Base-by-base conservation (phyloP, 2,329 filamentous ascomycete genomes). In the Fusarium caatingaense region DNA sequence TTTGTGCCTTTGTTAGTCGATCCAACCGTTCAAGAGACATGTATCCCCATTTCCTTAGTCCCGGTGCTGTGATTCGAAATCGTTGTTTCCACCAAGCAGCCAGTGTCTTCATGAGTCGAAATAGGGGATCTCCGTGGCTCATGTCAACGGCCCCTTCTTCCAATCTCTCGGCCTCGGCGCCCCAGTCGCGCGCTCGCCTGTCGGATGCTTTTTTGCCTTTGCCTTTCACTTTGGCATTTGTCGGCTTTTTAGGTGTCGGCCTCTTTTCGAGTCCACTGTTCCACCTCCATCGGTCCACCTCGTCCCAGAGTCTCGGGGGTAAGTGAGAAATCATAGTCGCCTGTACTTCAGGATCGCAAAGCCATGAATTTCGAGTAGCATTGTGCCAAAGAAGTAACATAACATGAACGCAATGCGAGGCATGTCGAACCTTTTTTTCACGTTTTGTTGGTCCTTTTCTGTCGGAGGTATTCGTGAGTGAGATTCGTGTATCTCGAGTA, bases 311-410 rank as follows among this genome's bases (percentile, higher is more conserved):
- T 8, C 87, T 86, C 0, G 88, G 84, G 0, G 92, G 86, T 9
- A 97, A 74, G 60, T 93, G 90, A n/a, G 89, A 88, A 6, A 96
- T 84, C 76, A 98, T 84, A 18, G 90, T 91, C 13, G 89, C 88
- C 66, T 96, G 93, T 1, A 97, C 85, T 66, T 92, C 88, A 6
- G 86, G 79, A 73, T 98, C 92, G 72, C 93, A 93, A 21, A 94
- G 81, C 91, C 95, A 98, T 0, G 88, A 85, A 77, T 98, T 98
- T 44, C 93, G 89, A 16, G 96, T 80, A 1, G 93, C 88, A 76
- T 98, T 98, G 78, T 98, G 94, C 86, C 92, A 98, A 64, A 99
- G 86, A 18, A 99, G 83, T 55, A 90, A 88, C 77, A 97, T 90
- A 3, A 98, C 94, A 79, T 99, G 96, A 72, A 97, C 86, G 72